Percentiles rank a stretch among this genome's conserved stretches.
phyloP scores from a whole-genome alignment of 2,329 filamentous ascomycete genomes.

The Pseudonectria foliicola region DNA sequence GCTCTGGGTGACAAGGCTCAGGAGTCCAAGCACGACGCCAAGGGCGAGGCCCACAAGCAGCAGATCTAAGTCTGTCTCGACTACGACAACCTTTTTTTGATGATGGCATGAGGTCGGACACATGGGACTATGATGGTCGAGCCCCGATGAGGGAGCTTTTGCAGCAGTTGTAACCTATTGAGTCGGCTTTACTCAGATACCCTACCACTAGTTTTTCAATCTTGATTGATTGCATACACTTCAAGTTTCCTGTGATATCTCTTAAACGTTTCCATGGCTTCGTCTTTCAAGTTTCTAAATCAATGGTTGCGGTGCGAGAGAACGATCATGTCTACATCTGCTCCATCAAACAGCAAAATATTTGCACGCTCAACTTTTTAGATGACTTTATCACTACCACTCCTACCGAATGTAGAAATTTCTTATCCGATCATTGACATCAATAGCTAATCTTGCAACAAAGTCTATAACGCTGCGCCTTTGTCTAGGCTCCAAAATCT shows the following conservation, averaged over 20 bases:
- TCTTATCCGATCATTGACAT: too few species aligned
- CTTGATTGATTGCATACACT: background rate
- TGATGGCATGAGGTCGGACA: conserved; percentile 1
- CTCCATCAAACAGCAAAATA: too few species aligned
- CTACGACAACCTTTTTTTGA: background rate
- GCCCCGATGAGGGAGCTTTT: background rate
- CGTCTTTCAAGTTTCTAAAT: too few species aligned
- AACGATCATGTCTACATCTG: too few species aligned
- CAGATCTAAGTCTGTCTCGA: conserved; percentile 23
- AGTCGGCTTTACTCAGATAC: background rate
- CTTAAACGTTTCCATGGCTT: too few species aligned
- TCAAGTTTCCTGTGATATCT: background rate
- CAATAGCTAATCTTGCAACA: too few species aligned
- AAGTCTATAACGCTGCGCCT: background rate
- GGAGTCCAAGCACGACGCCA: conserved; percentile 33
- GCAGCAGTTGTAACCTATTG: background rate
- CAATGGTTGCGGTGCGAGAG: too few species aligned
- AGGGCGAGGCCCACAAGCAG: conserved; percentile 36
- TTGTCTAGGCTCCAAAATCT: background rate
- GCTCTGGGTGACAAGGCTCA: conserved; percentile 39
- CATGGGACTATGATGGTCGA: conserved; percentile 1
- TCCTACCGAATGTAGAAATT: too few species aligned
- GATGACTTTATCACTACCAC: too few species aligned
- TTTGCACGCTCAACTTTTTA: too few species aligned
- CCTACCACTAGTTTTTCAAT: too few species aligned